These are phyloP conservation scores for Typha latifolia DNA, from an alignment of 176 grass and related monocot genomes.

Conservation along the genomic window DNA sequence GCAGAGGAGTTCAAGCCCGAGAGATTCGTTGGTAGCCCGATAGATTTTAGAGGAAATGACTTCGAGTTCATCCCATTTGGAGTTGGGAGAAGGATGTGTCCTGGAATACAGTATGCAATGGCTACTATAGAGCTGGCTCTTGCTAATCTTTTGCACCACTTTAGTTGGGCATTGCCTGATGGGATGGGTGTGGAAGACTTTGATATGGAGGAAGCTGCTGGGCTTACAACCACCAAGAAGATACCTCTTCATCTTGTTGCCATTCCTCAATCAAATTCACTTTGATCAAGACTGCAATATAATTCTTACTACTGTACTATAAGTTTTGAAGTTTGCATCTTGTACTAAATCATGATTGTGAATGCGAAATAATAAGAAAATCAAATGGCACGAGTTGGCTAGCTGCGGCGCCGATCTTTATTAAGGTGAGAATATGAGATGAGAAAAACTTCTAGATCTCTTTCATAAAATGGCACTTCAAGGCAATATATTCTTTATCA, in stretches of 20 bases:
- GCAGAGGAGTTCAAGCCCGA: constrained; percentile 60
- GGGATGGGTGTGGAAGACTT: constrained; percentile 12
- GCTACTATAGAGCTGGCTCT: constrained; percentile 44
- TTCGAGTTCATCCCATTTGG: constrained; percentile 57
- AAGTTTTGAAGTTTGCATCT: too few species aligned
- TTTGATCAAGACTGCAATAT: too few species aligned
- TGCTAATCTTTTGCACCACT: constrained; percentile 25
- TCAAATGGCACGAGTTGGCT: too few species aligned
- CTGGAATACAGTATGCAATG: constrained; percentile 44
- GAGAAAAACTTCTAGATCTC: too few species aligned
- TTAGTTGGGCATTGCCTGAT: constrained; percentile 48
- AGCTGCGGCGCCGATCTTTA: too few species aligned
- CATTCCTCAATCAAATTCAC: not conserved
- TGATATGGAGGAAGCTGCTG: constrained; percentile 52
- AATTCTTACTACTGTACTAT: too few species aligned
- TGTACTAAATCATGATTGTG: too few species aligned
- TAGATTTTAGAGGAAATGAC: constrained; percentile 43
- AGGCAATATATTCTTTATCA: too few species aligned
- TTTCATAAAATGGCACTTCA: too few species aligned
- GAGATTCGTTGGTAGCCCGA: constrained; percentile 27
- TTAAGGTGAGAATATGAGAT: too few species aligned
- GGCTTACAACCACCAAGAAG: constrained; percentile 29
- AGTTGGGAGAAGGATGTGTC: constrained; percentile 53
- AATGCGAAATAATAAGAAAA: too few species aligned
- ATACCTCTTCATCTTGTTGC: constrained; percentile 37